Conservation (phyloP, 306 rosid species). For the Canavalia ensiformis region DNA sequence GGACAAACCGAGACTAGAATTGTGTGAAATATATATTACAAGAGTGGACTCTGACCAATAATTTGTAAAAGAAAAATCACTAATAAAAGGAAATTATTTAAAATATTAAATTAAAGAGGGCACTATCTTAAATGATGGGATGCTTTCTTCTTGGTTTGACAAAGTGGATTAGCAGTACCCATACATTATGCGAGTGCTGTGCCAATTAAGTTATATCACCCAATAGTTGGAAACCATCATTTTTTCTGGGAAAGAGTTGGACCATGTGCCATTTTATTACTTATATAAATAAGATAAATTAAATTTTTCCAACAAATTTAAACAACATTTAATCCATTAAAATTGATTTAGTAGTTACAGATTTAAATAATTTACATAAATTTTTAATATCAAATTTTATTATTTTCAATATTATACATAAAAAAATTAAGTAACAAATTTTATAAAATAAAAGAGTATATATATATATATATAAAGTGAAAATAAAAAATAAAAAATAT, state of each 20-base stretch:
- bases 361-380: too few species aligned
- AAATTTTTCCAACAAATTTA: too few species aligned
- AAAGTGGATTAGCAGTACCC: background rate
- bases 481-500: too few species aligned
- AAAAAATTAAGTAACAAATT: too few species aligned
- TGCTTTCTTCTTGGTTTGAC: conserved; percentile 30
- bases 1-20: background rate
- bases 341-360: too few species aligned
- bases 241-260: background rate
- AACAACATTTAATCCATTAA: too few species aligned
- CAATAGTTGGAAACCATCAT: conserved; percentile 42
- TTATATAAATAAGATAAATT: too few species aligned
- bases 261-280: conserved; percentile 39
- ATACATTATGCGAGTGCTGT: background rate
- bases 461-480: too few species aligned
- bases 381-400: too few species aligned
- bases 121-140: background rate
- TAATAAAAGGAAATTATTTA: background rate
- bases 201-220: conserved; percentile 32
- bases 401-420: too few species aligned
- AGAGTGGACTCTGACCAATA: conserved; percentile 25
- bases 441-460: too few species aligned
- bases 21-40: background rate
- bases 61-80: background rate
- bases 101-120: background rate